Conservation (phyloP, 2,329 filamentous ascomycete genomes). For the Neodidymelliopsis sp. region DNA sequence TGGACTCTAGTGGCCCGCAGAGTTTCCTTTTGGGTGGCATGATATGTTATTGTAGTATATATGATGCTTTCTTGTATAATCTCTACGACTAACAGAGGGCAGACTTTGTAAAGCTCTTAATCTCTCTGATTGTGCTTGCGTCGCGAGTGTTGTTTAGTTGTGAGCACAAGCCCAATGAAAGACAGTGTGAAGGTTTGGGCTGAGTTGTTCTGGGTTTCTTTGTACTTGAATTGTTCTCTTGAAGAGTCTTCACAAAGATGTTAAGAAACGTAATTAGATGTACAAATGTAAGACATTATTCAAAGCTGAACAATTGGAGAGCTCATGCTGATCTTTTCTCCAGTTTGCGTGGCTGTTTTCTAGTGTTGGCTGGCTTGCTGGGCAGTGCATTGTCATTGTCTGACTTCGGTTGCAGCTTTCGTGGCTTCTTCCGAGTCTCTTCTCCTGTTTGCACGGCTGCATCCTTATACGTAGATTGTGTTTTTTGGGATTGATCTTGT, state of each 20-base stretch:
- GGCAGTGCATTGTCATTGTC: neutral
- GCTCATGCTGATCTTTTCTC: constrained; percentile 14
- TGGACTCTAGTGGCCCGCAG: neutral
- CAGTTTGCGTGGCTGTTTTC: constrained; percentile 23
- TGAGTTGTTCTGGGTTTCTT: neutral
- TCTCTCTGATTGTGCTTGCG: no score
- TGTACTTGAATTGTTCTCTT: neutral
- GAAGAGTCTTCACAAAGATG: neutral
- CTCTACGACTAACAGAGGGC: no score
- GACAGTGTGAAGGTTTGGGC: neutral
- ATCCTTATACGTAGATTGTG: constrained; percentile 1
- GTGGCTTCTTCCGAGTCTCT: constrained; percentile 25
- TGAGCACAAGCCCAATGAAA: no score
- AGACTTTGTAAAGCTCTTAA: no score
- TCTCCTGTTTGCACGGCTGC: constrained; percentile 1
- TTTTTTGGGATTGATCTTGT: neutral
- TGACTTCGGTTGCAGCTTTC: constrained; percentile 22
- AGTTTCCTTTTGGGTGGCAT: neutral
- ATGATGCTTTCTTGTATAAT: no score
- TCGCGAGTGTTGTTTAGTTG: no score
- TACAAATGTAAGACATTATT: neutral
- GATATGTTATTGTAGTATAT: no score
- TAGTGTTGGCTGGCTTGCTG: constrained; percentile 1
- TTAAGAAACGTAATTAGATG: no score
- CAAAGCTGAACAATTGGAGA: neutral